Percentiles rank a stretch among this genome's conserved stretches.
These are phyloP conservation scores for Cercospora brassicicola DNA, from an alignment of 2,329 filamentous ascomycete genomes.

Conservation along the genomic window DNA sequence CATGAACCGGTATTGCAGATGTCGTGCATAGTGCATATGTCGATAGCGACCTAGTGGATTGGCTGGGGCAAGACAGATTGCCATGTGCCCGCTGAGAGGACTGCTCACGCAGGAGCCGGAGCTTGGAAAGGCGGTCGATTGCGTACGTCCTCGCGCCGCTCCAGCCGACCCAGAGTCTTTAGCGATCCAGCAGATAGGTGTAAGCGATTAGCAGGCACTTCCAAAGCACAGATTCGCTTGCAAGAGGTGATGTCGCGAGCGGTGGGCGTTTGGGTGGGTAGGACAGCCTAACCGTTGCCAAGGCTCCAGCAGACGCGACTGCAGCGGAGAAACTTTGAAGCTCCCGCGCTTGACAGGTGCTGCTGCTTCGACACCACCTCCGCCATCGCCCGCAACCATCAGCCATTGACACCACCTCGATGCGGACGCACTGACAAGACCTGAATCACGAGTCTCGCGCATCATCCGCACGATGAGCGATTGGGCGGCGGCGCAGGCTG, in stretches of 20 bases:
- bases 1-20: constrained; percentile 10
- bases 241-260: not conserved
- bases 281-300: not conserved
- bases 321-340: constrained; percentile 3
- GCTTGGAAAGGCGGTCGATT: not conserved
- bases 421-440: not conserved
- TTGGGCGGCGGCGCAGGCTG: constrained; percentile 33
- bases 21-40: constrained; percentile 9
- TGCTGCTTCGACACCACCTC: not conserved
- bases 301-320: not conserved
- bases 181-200: not conserved
- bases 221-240: not conserved
- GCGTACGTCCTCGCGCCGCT: not conserved
- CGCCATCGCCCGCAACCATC: not conserved
- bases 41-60: not conserved
- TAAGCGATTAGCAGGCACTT: not conserved
- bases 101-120: not conserved
- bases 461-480: constrained; percentile 25
- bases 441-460: not conserved
- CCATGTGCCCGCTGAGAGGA: constrained; percentile 6
- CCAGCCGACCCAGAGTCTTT: not conserved
- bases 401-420: not conserved
- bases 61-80: constrained; percentile 9
- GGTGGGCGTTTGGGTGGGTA: not conserved
- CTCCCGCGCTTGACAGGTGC: not conserved